Percentiles rank a stretch among this genome's conserved stretches.
Evolutionary conservation across 345 rosid genomes (phyloP).

Genomic region (Camelina sativa): DNA sequence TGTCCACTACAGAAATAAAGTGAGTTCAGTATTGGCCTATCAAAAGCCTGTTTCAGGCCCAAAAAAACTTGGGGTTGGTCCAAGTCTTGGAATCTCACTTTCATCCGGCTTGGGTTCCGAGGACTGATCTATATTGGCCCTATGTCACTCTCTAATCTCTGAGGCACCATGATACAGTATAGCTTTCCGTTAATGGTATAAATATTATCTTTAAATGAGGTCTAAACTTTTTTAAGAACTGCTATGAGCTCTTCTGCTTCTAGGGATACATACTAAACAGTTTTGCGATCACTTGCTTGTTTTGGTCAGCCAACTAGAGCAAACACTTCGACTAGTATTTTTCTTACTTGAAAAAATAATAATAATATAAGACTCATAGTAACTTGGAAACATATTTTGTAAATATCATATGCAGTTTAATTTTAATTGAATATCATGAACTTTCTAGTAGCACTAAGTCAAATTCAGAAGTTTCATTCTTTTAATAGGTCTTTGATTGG

Average conservation of each 20-base stretch:
- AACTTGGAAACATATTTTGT: background rate
- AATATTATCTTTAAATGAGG: too few species aligned
- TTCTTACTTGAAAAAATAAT: background rate
- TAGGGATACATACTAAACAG: too few species aligned
- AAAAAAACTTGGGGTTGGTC: background rate
- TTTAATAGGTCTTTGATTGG: conserved; percentile 34
- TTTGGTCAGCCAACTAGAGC: too few species aligned
- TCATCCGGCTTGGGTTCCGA: background rate
- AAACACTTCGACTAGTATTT: background rate
- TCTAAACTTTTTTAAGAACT: too few species aligned
- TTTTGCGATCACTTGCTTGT: too few species aligned
- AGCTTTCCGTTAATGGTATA: background rate
- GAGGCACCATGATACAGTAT: background rate
- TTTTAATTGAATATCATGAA: background rate
- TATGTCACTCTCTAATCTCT: background rate
- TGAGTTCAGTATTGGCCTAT: background rate
- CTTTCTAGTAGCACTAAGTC: conserved; percentile 13
- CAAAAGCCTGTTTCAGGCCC: conserved; percentile 5
- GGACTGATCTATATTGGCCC: background rate
- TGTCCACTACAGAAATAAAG: background rate
- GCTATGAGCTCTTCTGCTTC: too few species aligned
- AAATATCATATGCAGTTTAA: background rate
- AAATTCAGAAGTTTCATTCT: conserved; percentile 15
- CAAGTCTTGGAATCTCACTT: conserved; percentile 5
- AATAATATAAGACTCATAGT: background rate